Base-by-base conservation (phyloP, 2,329 filamentous ascomycete species). In the Fusarium humuli region DNA sequence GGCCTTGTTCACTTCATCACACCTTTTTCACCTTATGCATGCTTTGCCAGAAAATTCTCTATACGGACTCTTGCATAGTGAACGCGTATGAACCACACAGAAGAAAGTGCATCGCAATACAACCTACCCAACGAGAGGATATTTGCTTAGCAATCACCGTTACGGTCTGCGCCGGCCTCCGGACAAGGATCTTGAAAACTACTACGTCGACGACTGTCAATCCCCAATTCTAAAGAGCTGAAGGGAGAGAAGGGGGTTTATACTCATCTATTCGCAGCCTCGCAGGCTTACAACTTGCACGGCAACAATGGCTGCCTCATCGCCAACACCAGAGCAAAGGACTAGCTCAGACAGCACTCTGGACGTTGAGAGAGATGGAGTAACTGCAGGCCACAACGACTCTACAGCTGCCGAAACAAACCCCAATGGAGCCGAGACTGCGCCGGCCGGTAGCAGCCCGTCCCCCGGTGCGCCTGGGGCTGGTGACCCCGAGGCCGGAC, bases 401-500 rank as follows among this genome's bases (percentile, higher is more conserved):
- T 53, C 40, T 20, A n/a, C 68, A 44, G 34, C 57, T 37, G 27
- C 67, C 47, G 58, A 62, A 25, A 25, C 65, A 47, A 25, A 53
- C 27, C 41, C 71, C 57, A 48, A 66, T n/a, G 61, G 48, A 48
- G 48, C 61, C 44, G 61, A 57, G 20, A 52, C 61, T 7, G 29
- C 58, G 6, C 55, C 71, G 47, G 59, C 57, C 53, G 62, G 53
- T 23, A 58, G 44, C 27, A 46, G 44, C 47, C 62, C 63, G 32
- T 40, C 56, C 11, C 67, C 71, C 46, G 50, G 34, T 14, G 52
- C 52, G 12, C 44, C 69, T 42, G 63, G 57, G 48, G 14, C 61
- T 11, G 66, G 64, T 9, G 77, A 78, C 7, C 79, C 79, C 8
- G 80, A 82, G 59, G 77, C 77, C 41, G 61, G 70, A 22, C 77